Conservation (phyloP, 305 asterid species). For the Petunia hybrid region DNA sequence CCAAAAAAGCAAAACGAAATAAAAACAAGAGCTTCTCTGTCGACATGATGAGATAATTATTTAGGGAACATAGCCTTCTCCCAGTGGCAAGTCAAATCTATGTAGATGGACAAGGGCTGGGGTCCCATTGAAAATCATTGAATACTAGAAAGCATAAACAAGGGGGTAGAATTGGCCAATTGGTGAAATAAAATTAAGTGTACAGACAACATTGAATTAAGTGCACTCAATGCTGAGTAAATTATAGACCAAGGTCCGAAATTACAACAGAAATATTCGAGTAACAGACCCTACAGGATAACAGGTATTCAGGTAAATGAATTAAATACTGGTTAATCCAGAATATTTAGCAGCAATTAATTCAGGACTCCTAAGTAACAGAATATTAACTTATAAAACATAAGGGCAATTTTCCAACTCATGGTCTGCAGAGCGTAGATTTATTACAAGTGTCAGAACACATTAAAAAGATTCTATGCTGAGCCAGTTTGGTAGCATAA, state of each 20-base stretch:
- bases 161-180: constrained; percentile 9
- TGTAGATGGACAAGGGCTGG: background rate
- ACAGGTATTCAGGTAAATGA: background rate
- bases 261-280: constrained; percentile 7
- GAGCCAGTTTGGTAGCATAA: constrained; percentile 1
- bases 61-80: background rate
- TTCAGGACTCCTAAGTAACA: background rate
- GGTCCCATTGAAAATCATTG: background rate
- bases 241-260: constrained; percentile 19
- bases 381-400: background rate
- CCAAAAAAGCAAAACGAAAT: background rate
- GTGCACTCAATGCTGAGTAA: constrained; percentile 23
- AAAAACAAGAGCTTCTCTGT: too few species aligned
- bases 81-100: constrained; percentile 17
- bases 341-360: background rate
- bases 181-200: constrained; percentile 8
- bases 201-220: background rate
- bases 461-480: background rate
- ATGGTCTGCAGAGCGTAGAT: background rate
- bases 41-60: background rate
- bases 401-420: background rate
- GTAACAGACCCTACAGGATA: constrained; percentile 13
- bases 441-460: background rate
- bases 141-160: constrained; percentile 5
- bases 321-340: constrained; percentile 7